Conservation (phyloP, 176 grass and related monocot genomes). For the Zea mays region Zm-B73-REFERENCE-NAM-5.0 NC_050098.1:218791501-218792000, state of each 20-base stretch:
- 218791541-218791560: background rate
- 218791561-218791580: background rate
- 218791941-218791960: slow-evolving; percentile 65
- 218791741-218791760: slow-evolving; percentile 71
- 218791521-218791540: slow-evolving; percentile 20
- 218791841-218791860: slow-evolving; percentile 66
- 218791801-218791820: slow-evolving; percentile 74
- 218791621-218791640: slow-evolving; percentile 41
- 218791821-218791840: slow-evolving; percentile 77
- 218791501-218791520: background rate
- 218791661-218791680: slow-evolving; percentile 53
- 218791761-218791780: slow-evolving; percentile 67
- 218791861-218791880: slow-evolving; percentile 58
- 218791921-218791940: slow-evolving; percentile 63
- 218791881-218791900: slow-evolving; percentile 62
- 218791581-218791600: slow-evolving; percentile 1
- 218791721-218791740: slow-evolving; percentile 66
- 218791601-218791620: slow-evolving; percentile 23
- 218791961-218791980: slow-evolving; percentile 62
- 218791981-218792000: slow-evolving; percentile 62
- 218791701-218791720: slow-evolving; percentile 64
- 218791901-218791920: slow-evolving; percentile 42
- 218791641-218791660: slow-evolving; percentile 50
- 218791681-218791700: slow-evolving; percentile 57
- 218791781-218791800: slow-evolving; percentile 69